Evolutionary conservation across 2,329 filamentous ascomycete species (phyloP).

Genomic region (Fusarium lyarnte): DNA sequence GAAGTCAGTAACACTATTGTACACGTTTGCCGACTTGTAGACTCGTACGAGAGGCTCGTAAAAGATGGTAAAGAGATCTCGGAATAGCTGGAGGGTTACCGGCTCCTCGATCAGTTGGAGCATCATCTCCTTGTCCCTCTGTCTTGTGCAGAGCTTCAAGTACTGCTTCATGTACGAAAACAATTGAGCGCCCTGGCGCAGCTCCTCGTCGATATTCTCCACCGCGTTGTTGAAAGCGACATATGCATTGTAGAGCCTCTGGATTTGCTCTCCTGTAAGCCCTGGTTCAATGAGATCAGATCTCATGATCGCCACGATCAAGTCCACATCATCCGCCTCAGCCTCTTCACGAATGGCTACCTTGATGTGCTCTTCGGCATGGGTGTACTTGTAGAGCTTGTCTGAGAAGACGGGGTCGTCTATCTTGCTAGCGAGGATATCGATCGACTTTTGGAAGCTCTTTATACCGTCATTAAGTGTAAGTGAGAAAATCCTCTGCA

Average conservation of each 20-base stretch:
- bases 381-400: constrained; percentile 83
- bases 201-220: constrained; percentile 87
- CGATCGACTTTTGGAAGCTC: constrained; percentile 86
- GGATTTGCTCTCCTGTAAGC: constrained; percentile 78
- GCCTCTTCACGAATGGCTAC: constrained; percentile 78
- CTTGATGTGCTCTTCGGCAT: constrained; percentile 80
- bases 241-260: constrained; percentile 90
- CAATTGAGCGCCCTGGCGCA: constrained; percentile 88
- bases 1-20: constrained; percentile 97
- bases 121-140: constrained; percentile 98
- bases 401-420: constrained; percentile 80
- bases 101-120: constrained; percentile 93
- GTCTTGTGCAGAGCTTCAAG: constrained; percentile 88
- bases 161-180: constrained; percentile 96
- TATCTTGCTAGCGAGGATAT: constrained; percentile 78
- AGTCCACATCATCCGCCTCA: constrained; percentile 76
- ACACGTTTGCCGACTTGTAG: constrained; percentile 98
- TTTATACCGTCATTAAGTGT: constrained; percentile 91
- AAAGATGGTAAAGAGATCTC: constrained; percentile 97
- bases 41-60: constrained; percentile 97
- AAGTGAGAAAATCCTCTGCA: constrained; percentile 94
- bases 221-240: constrained; percentile 96
- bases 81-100: constrained; percentile 94
- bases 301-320: constrained; percentile 85
- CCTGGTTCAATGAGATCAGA: constrained; percentile 80